Base-by-base conservation (phyloP, 768 basidiomycete species). In the Psilocybe cubensis region DNA sequence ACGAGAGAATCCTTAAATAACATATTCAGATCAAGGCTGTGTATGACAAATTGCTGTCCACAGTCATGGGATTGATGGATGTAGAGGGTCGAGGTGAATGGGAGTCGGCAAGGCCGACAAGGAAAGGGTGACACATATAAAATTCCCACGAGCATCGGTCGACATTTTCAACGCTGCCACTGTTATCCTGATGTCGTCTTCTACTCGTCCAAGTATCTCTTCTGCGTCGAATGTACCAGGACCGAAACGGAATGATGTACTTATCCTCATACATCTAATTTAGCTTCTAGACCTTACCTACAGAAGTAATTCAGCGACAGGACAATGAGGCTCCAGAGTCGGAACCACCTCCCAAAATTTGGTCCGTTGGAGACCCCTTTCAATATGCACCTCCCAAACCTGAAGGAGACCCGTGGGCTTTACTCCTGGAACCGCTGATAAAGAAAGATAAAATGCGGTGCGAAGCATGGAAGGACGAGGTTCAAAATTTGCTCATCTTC, bases 401-500 rank as follows among this genome's bases (percentile, higher is more conserved):
- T 18, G 48, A 52, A 12, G 50, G 54, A 3, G 54, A 60, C 24
- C 55, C 54, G 23, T 60, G 54, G 59, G 31, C 31, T 9, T 52
- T 49, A 18, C 45, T 46, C 9, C 44, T 54, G 20, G 27, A 33
- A 25, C 29, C 42, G n/a, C 38, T 51, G 7, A 41, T 47, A 27
- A 56, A 53, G 21, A 49, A 53, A 28, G 59, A 60, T 25, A 47
- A 60, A 20, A 42, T 25, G 10, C 48, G 50, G 27, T 60, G 51
- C 20, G 33, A 45, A 17, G 60, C 41, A 14, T 63, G 62, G 62
- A 61, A 52, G 9, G 62, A 66, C 18, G 62, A 63, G 44, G 51
- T 66, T 14, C 59, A 66, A 20, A 63, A 61, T 10, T 49, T 66
- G 10, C 46, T 66, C n/a, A 60, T 66, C n/a, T 63, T 66, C 33